A percentile compares a stretch with the other conserved stretches of the same genome.
Evolutionary conservation across 2,329 filamentous ascomycete species (phyloP).

Genomic region (Atkinsonella hypoxylon): DNA sequence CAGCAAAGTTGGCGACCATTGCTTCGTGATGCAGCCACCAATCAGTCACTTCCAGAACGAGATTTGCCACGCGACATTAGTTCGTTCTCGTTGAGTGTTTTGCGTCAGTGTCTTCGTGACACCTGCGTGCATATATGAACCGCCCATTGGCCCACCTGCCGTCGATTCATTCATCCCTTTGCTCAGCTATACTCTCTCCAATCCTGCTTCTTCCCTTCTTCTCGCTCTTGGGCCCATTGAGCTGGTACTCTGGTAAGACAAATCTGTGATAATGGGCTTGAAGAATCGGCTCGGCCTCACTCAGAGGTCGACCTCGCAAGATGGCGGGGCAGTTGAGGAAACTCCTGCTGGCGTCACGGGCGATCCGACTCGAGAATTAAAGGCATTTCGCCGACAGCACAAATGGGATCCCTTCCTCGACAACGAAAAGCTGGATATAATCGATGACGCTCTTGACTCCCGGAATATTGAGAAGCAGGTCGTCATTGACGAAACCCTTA

Average conservation of each 20-base stretch:
- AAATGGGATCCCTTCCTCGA: constrained; percentile 46
- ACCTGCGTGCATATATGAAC: not conserved
- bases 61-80: not conserved
- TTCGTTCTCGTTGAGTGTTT: not conserved
- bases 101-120: not conserved
- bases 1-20: not conserved
- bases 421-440: constrained; percentile 35
- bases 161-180: not conserved
- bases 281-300: constrained; percentile 2
- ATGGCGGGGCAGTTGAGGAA: not conserved
- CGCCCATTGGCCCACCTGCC: not conserved
- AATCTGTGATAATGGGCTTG: constrained; percentile 1
- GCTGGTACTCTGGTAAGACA: not conserved
- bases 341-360: not conserved
- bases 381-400: constrained; percentile 35
- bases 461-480: constrained; percentile 32
- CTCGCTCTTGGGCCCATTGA: not conserved
- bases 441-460: constrained; percentile 32
- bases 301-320: not conserved
- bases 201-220: not conserved
- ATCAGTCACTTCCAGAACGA: not conserved
- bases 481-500: constrained; percentile 30
- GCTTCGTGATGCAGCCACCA: not conserved
- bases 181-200: not conserved
- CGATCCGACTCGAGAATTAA: constrained; percentile 14